Conservation (phyloP, 2,329 filamentous ascomycete species). For the Exophiala dermatitidis region DNA sequence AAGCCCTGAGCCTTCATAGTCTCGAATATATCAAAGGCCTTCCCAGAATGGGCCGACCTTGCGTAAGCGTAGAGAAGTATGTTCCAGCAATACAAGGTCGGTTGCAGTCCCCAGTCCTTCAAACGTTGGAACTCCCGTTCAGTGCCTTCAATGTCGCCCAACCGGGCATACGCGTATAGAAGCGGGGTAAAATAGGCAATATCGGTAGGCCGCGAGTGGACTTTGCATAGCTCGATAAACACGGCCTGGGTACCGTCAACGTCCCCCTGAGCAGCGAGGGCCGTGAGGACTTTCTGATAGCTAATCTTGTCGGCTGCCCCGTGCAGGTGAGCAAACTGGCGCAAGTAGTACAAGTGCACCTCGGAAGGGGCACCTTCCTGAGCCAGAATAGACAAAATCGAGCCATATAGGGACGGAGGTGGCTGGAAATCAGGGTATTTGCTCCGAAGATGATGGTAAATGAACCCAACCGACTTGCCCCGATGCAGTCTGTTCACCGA, state of each 20-base stretch:
- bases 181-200: conserved; percentile 45
- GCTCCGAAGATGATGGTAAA: conserved; percentile 39
- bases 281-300: conserved; percentile 35
- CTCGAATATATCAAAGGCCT: conserved; percentile 58
- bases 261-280: conserved; percentile 44
- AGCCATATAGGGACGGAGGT: conserved; percentile 3
- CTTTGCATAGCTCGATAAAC: conserved; percentile 38
- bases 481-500: conserved; percentile 25
- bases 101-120: conserved; percentile 48
- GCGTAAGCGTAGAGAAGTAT: conserved; percentile 65
- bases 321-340: conserved; percentile 35
- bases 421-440: conserved; percentile 10
- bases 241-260: conserved; percentile 38
- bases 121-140: conserved; percentile 59
- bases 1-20: conserved; percentile 46
- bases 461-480: conserved; percentile 27
- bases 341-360: conserved; percentile 35
- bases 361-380: conserved; percentile 6
- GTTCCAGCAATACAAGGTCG: conserved; percentile 63
- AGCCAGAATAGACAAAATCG: conserved; percentile 12
- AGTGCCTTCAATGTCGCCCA: conserved; percentile 57
- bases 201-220: conserved; percentile 33
- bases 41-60: conserved; percentile 59
- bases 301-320: conserved; percentile 29
- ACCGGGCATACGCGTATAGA: conserved; percentile 63